Conservation (phyloP, 805 yeast genomes). For the Metschnikowia chrysomelidarum region DNA sequence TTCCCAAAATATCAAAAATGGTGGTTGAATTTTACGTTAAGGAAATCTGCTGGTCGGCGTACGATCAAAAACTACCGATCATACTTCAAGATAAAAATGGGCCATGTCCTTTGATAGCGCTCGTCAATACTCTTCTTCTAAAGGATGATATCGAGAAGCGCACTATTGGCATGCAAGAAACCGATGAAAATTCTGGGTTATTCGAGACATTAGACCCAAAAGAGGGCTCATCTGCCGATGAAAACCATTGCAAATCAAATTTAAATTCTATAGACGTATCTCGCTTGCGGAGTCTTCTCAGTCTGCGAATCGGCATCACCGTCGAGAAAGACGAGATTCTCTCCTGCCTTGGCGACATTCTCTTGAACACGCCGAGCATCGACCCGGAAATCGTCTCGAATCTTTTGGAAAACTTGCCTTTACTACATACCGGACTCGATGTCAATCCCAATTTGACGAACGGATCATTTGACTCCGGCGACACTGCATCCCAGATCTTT, state of each 20-base stretch:
- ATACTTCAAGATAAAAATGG: slow-evolving; percentile 80
- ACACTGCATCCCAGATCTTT: slow-evolving; percentile 57
- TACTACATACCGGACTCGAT: slow-evolving; percentile 64
- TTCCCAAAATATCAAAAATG: no score
- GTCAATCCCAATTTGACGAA: slow-evolving; percentile 63
- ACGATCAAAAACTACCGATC: slow-evolving; percentile 47
- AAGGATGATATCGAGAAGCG: slow-evolving; percentile 31
- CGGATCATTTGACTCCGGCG: slow-evolving; percentile 51
- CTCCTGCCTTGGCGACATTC: slow-evolving; percentile 48
- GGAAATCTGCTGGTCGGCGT: slow-evolving; percentile 33
- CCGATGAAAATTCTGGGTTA: background rate
- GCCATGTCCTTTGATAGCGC: slow-evolving; percentile 83
- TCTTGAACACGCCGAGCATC: slow-evolving; percentile 22
- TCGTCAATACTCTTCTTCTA: slow-evolving; percentile 66
- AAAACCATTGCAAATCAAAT: no score
- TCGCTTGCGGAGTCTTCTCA: slow-evolving; percentile 10
- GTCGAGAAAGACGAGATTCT: slow-evolving; percentile 38
- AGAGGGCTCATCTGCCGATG: no score
- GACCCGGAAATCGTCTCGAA: slow-evolving; percentile 20
- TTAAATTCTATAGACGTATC: slow-evolving; percentile 4
- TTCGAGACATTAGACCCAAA: no score
- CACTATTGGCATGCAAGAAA: slow-evolving; percentile 1
- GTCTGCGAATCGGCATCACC: slow-evolving; percentile 6
- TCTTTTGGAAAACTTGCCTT: slow-evolving; percentile 57
- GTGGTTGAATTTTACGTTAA: slow-evolving; percentile 24